Conservation (phyloP, 1,139 yeast species). For the Tardiomyces blankii region DNA sequence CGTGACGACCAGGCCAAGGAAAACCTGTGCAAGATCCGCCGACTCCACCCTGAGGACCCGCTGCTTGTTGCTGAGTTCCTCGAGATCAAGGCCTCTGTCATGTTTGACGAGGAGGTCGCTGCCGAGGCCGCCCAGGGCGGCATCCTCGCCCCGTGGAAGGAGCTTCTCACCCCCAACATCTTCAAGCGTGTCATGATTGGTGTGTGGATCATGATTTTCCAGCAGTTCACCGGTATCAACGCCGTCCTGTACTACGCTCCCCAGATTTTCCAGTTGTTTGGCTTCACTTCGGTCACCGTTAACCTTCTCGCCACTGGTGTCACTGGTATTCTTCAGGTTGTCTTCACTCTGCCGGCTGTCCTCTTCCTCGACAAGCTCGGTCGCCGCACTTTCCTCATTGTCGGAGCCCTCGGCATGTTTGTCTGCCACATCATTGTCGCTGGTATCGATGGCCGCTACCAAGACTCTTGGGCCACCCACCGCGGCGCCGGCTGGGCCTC, state of each 20-base stretch:
- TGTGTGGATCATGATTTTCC: constrained; percentile 75
- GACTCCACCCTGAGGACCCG: constrained; percentile 18
- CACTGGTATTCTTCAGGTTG: constrained; percentile 69
- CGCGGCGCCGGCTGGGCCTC: constrained; percentile 39
- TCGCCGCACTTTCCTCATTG: constrained; percentile 55
- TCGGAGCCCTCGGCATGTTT: constrained; percentile 73
- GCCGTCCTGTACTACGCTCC: constrained; percentile 64
- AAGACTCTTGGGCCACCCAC: constrained; percentile 16
- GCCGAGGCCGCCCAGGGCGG: constrained; percentile 5
- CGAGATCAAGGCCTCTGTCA: constrained; percentile 25
- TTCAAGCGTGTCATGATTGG: constrained; percentile 36
- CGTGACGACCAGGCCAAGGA: constrained; percentile 38
- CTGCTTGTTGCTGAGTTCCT: constrained; percentile 11
- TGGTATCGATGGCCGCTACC: constrained; percentile 45
- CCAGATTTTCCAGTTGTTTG: constrained; percentile 55
- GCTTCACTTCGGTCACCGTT: constrained; percentile 42
- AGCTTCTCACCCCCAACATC: constrained; percentile 21
- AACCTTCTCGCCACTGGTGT: constrained; percentile 80
- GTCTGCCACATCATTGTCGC: constrained; percentile 54
- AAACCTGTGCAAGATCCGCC: constrained; percentile 12
- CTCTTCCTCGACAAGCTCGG: constrained; percentile 75
- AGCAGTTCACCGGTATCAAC: constrained; percentile 86
- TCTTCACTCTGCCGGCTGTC: constrained; percentile 78
- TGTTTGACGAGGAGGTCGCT: constrained; percentile 23
- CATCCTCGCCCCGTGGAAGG: constrained; percentile 10